phyloP scores from a whole-genome alignment of 495 filamentous ascomycete species.

The Neurospora sp. region DNA sequence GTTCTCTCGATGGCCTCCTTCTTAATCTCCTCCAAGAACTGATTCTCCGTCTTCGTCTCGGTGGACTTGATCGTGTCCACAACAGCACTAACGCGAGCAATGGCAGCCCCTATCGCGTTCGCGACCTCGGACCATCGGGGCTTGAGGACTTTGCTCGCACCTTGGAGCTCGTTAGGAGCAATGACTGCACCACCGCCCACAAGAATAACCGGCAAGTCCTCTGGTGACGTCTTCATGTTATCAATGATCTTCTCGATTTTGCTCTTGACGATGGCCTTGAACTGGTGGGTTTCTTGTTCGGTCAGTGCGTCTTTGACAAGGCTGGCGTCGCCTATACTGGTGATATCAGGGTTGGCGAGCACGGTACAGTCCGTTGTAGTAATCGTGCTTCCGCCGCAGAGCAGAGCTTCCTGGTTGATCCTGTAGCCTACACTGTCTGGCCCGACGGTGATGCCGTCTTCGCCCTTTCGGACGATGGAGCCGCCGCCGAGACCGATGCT shows the following conservation, averaged over 20 bases:
- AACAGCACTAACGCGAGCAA: constrained; percentile 39
- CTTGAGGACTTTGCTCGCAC: constrained; percentile 25
- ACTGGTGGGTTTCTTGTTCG: constrained; percentile 4
- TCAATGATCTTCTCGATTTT: constrained; percentile 39
- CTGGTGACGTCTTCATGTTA: constrained; percentile 39
- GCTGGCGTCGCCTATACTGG: constrained; percentile 15
- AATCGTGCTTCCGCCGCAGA: constrained; percentile 39
- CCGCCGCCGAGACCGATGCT: constrained; percentile 47
- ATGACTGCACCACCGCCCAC: constrained; percentile 35
- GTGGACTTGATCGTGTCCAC: constrained; percentile 29
- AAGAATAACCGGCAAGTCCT: constrained; percentile 33
- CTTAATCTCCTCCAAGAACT: constrained; percentile 22
- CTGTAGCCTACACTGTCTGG: constrained; percentile 48
- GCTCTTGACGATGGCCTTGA: constrained; percentile 16
- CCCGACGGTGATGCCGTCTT: constrained; percentile 31
- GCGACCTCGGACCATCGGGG: constrained; percentile 34
- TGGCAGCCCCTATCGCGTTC: constrained; percentile 50
- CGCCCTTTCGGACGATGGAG: constrained; percentile 30
- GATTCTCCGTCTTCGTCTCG: constrained; percentile 14
- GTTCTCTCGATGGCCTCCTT: constrained; percentile 20
- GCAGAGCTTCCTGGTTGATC: constrained; percentile 34
- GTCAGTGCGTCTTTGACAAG: constrained; percentile 10
- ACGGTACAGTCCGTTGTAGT: constrained; percentile 44
- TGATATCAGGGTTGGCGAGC: constrained; percentile 16
- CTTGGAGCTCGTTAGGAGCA: constrained; percentile 20